Evolutionary conservation across 2,329 filamentous ascomycete genomes (phyloP).

Genomic region (Chaetomiaceae sp.): DNA sequence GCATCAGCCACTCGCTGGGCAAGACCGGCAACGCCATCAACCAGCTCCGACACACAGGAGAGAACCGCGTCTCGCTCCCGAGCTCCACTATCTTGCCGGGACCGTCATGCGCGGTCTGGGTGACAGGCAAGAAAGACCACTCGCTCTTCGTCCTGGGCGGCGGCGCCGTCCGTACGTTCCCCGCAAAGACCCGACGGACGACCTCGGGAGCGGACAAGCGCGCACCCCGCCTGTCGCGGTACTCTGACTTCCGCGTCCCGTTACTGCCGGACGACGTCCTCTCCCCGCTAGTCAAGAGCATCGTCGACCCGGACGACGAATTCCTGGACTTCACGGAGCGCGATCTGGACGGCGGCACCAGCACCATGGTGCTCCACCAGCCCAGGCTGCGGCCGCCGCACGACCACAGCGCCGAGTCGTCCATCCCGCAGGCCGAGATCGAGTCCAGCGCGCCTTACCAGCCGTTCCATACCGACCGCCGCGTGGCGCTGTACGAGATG

Average conservation of each 20-base stretch:
- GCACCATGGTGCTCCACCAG: constrained; percentile 46
- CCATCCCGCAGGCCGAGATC: constrained; percentile 73
- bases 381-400: constrained; percentile 32
- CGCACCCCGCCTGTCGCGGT: constrained; percentile 49
- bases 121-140: constrained; percentile 55
- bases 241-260: constrained; percentile 62
- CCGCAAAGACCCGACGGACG: constrained; percentile 49
- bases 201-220: constrained; percentile 48
- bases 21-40: constrained; percentile 65
- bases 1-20: constrained; percentile 67
- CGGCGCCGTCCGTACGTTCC: constrained; percentile 61
- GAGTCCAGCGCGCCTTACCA: constrained; percentile 95
- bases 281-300: constrained; percentile 49
- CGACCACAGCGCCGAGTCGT: constrained; percentile 51
- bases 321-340: constrained; percentile 48
- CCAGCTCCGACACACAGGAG: constrained; percentile 66
- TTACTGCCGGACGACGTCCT: constrained; percentile 54
- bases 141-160: constrained; percentile 59
- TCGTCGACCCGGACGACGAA: constrained; percentile 53
- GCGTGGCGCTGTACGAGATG: constrained; percentile 72
- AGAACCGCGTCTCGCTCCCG: constrained; percentile 68
- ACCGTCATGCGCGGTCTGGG: constrained; percentile 58
- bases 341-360: constrained; percentile 49
- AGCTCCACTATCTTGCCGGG: constrained; percentile 47
- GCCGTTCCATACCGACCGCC: constrained; percentile 86